Evolutionary conservation across 2,329 filamentous ascomycete genomes (phyloP), one percentile per base, ranked within the genome.

Genomic region (Hirsutella rhossiliensis): DNA sequence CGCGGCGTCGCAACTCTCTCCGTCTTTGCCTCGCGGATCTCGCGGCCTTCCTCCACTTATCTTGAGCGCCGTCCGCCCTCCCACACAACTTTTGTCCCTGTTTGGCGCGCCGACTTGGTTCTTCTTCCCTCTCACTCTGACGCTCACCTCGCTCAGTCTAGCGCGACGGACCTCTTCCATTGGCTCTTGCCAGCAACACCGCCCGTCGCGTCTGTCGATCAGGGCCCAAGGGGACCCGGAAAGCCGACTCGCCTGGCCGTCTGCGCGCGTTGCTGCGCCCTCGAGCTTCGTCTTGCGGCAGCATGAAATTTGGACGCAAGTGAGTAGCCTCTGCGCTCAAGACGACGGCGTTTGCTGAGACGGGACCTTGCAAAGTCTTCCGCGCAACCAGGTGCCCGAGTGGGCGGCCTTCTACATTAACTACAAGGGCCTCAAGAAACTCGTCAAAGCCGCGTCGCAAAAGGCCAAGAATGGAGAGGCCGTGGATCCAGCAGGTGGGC

Each of bases 351-450:
- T 50, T 54, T 40, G 52, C 23, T 27, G 23, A 27, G 23, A 27
- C 23, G 23, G 15, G 11, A n/a, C n/a, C 8, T 11, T 3, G 2
- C 30, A 41, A 45, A 82, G 78, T 59, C 73, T 94, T 44, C 78
- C 85, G 17, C 79, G 84, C 40, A 88, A 89, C 59, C 84, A 90
- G 66, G 85, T 92, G 57, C 87, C 86, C 40, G 86, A 90, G 66
- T 94, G 87, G 87, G 82, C 84, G 43, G 72, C 80, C 45, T 81
- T 75, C 29, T 94, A 94, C 61, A 89, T 92, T 69, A 80, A 92
- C 67, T 94, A 94, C 71, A 92, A 90, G 61, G 80, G 82, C 54
- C 71, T 97, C 56, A 98, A 98, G 73, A 95, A 92, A 70, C 77
- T 96, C 51, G 89, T 98, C 68, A 97, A 95, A 56, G 77, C 82